Conservation (phyloP, 768 basidiomycete genomes). For the Mycena kentingensis region DNA sequence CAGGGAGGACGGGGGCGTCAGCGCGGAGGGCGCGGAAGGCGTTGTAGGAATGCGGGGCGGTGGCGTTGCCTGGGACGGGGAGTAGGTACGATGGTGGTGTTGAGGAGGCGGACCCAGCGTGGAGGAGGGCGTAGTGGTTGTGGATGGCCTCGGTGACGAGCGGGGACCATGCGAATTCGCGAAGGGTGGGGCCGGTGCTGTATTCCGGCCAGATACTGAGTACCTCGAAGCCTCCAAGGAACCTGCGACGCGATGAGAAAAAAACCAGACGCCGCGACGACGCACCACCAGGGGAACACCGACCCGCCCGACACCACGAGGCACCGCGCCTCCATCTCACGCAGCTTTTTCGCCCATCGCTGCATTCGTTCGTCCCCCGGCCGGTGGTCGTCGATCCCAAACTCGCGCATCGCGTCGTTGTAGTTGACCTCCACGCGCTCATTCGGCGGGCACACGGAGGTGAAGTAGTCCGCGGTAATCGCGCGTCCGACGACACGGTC, state of each 20-base stretch:
- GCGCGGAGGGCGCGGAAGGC: not conserved
- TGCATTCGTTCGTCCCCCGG: not conserved
- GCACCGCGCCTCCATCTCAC: not conserved
- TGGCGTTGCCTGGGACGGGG: too few species aligned
- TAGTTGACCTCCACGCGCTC: not conserved
- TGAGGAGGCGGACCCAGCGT: not conserved
- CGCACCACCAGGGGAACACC: not conserved
- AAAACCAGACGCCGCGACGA: not conserved
- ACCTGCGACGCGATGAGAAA: not conserved
- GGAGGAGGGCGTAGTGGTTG: conserved; percentile 2
- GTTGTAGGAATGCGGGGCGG: not conserved
- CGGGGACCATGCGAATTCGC: conserved; percentile 11
- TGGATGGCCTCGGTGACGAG: conserved; percentile 5
- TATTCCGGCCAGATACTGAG: conserved; percentile 8
- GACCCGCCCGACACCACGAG: not conserved
- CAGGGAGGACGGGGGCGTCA: conserved; percentile 27
- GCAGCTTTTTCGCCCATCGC: not conserved
- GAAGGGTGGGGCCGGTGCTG: not conserved
- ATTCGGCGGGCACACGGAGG: not conserved
- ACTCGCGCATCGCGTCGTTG: not conserved
- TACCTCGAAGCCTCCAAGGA: not conserved
- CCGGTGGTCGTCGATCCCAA: not conserved
- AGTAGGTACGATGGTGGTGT: not conserved
- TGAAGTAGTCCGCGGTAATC: not conserved
- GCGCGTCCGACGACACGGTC: not conserved